Base-by-base conservation (phyloP, 768 basidiomycete species). In the Amanita exitialis region DNA sequence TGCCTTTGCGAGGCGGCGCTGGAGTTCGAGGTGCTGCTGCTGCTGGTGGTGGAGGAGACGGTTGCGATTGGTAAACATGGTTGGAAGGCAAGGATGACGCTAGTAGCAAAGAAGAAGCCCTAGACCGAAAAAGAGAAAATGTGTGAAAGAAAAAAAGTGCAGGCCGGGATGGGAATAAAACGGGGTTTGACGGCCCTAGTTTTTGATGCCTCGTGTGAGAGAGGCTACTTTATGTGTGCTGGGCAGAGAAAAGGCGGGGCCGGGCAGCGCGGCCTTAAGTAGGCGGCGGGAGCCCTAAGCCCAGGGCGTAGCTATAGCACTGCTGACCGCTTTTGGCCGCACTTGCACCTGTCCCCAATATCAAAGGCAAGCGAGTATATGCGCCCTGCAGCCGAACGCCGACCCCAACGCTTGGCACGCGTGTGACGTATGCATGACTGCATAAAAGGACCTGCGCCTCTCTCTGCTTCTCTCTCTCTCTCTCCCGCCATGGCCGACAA, bases 111-210 rank as follows among this genome's bases (percentile, higher is more conserved):
- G n/a, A n/a, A n/a, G n/a, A n/a, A 57, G 62, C 62, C 62, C 61
- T 64, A 61, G 61, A 62, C 61, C 61, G 54, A 55, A 64, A 57
- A 55, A 57, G 59, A 60, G 64, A 63, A 64, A 50, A 43, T 32
- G 23, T 36, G 47, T 39, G 36, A 39, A 20, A 43, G 18, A 50
- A 43, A 30, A 43, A 42, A 43, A 43, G 39, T 27, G 28, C 12
- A 42, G 37, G 25, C 41, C 38, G 20, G 42, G 41, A 50, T 35
- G 39, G 48, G 25, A 42, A 49, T 42, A 49, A 38, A 42, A 49
- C 34, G 39, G 48, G 47, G 32, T 13, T 15, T 25, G 39, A 9
- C 21, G 25, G 13, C 49, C 38, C 49, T 43, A 13, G 1, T n/a
- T 30, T 30, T 37, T 49, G 47, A 50, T 41, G 41, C 39, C 49